These are phyloP conservation scores for Podaxis sp. DNA, from an alignment of 768 basidiomycete species.

Conservation along the genomic window DNA sequence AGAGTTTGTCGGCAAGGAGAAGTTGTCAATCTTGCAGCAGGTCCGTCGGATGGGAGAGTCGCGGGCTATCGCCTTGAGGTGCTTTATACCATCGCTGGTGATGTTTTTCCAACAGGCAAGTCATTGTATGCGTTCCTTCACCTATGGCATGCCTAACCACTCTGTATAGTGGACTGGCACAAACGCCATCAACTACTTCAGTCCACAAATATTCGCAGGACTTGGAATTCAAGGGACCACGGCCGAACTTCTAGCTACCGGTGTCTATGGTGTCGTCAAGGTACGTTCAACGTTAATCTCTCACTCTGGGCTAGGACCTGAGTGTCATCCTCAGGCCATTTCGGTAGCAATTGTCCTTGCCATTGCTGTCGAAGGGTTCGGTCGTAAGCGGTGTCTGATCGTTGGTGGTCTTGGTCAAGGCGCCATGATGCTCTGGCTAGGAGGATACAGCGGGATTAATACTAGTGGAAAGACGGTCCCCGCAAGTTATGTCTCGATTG, in stretches of 20 bases:
- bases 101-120: constrained; percentile 43
- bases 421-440: constrained; percentile 47
- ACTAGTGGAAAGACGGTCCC: constrained; percentile 29
- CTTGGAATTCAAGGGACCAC: constrained; percentile 45
- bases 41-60: constrained; percentile 45
- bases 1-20: constrained; percentile 45
- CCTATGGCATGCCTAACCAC: background rate
- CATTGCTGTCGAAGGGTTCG: constrained; percentile 48
- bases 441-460: constrained; percentile 38
- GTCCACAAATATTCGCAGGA: constrained; percentile 48
- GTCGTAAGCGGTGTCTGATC: constrained; percentile 49
- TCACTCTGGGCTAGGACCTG: background rate
- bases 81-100: constrained; percentile 44
- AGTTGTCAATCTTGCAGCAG: constrained; percentile 33
- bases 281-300: constrained; percentile 13
- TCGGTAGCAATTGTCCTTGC: constrained; percentile 38
- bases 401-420: constrained; percentile 51
- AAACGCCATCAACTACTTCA: constrained; percentile 57
- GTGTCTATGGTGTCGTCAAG: constrained; percentile 39
- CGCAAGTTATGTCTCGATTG: constrained; percentile 43
- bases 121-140: background rate
- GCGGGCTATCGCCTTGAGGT: constrained; percentile 39
- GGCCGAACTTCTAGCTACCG: constrained; percentile 50
- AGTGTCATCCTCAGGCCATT: constrained; percentile 31
- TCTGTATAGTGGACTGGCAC: constrained; percentile 46